Evolutionary conservation across 805 yeast species (phyloP).

Genomic region (Ogataea pignaliae): DNA sequence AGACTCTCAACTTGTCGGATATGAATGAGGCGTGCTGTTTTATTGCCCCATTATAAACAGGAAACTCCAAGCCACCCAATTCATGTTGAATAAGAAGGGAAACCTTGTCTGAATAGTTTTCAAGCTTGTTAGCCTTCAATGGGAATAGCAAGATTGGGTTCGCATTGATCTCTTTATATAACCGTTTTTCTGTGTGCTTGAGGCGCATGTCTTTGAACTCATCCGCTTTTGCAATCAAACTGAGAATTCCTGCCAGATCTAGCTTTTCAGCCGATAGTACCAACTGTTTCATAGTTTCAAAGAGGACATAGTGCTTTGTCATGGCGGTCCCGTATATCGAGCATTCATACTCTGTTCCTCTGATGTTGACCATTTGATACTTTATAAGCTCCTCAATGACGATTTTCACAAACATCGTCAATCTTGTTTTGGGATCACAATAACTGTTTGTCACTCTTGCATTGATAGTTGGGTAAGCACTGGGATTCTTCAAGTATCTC

Average conservation of each 20-base stretch:
- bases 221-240: constrained; percentile 29
- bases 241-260: constrained; percentile 17
- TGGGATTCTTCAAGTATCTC: constrained; percentile 37
- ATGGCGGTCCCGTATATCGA: constrained; percentile 44
- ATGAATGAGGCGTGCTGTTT: constrained; percentile 36
- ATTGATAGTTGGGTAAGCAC: constrained; percentile 31
- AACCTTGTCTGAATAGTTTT: constrained; percentile 33
- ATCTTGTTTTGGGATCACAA: constrained; percentile 26
- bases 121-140: constrained; percentile 26
- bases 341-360: constrained; percentile 19
- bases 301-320: constrained; percentile 44
- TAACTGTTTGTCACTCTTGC: constrained; percentile 10
- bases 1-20: constrained; percentile 40
- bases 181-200: constrained; percentile 40
- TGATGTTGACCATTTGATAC: constrained; percentile 26
- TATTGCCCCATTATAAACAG: constrained; percentile 37
- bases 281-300: constrained; percentile 38
- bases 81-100: constrained; percentile 44
- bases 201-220: constrained; percentile 40
- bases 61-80: constrained; percentile 45
- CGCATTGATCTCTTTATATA: constrained; percentile 40
- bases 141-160: constrained; percentile 37
- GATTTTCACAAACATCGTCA: constrained; percentile 32
- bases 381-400: constrained; percentile 30
- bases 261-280: constrained; percentile 17